phyloP scores from a whole-genome alignment of 495 filamentous ascomycete species.

The Ramalina intermedia region DNA sequence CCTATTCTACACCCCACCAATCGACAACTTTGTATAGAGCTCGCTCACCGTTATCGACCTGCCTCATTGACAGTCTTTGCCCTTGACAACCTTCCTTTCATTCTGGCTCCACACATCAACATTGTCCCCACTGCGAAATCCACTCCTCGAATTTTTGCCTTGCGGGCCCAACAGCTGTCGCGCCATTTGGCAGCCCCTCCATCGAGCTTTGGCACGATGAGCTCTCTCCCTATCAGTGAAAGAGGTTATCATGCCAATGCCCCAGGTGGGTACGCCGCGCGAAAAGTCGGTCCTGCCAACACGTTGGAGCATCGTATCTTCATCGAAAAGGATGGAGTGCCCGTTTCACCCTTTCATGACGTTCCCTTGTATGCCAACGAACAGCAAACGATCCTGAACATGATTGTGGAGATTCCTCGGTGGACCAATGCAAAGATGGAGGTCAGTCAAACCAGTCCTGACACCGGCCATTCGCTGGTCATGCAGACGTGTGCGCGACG shows the following conservation, averaged over 20 bases:
- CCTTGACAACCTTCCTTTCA: neutral
- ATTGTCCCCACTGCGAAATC: conserved; percentile 11
- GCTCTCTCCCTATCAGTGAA: conserved; percentile 20
- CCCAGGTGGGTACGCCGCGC: conserved; percentile 43
- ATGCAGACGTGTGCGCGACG: neutral
- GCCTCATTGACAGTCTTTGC: too few relatives aligned
- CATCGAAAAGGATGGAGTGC: conserved; percentile 92
- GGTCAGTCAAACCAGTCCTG: conserved; percentile 34
- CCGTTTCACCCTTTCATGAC: conserved; percentile 93
- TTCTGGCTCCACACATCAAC: conserved; percentile 16
- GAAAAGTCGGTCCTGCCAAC: conserved; percentile 80
- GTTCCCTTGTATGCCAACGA: conserved; percentile 93
- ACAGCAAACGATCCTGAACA: conserved; percentile 90
- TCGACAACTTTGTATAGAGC: too few relatives aligned
- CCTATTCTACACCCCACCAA: too few relatives aligned
- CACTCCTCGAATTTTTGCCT: conserved; percentile 24
- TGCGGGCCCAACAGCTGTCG: conserved; percentile 40
- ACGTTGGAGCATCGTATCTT: conserved; percentile 95
- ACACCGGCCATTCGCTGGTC: neutral
- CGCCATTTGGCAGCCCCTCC: conserved; percentile 32
- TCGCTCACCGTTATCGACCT: too few relatives aligned
- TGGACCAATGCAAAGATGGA: conserved; percentile 99
- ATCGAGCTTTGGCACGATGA: conserved; percentile 23
- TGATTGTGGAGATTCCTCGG: conserved; percentile 97
- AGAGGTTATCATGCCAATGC: conserved; percentile 36